Base-by-base conservation (phyloP, 2,329 filamentous ascomycete species). In the Magnaporthales sp. region DNA sequence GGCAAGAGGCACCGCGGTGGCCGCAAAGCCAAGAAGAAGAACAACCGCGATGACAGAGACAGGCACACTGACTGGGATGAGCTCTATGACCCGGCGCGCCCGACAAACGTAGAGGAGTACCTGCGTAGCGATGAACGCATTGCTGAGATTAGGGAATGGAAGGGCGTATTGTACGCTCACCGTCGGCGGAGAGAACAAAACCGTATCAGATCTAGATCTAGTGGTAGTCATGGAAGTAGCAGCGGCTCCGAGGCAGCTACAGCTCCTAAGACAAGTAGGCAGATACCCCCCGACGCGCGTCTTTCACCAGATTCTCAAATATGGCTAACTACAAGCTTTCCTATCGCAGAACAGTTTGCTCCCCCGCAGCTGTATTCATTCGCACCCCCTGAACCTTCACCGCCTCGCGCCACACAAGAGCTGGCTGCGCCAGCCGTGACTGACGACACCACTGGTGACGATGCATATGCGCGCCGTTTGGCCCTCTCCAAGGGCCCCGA, bases 71-170 rank as follows among this genome's bases (percentile, higher is more conserved):
- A 96, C 74, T 97, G 93, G 93, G 91, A 96, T 75, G 92, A 96
- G 75, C 86, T 95, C 27, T 97, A 97, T 75, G 93, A 97, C 73
- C 91, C 92, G 0, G 82, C 89, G 11, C 82, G 91, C 54, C 93
- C 93, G 9, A 96, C 91, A 56, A 93, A 89, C 70, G 91, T 94
- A 64, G 90, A 93, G 66, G 91, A 94, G 73, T 97, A 95, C 74
- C 85, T 91, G 68, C 83, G 88, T 68, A 95, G 92, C 73, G 92
- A 96, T 67, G 93, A 96, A 78, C 90, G 91, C 74, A 86, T 93
- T 68, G 81, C 85, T 22, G 92, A 96, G 74, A 85, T 93, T 3
- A 84, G 86, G 67, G 92, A 96, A 72, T 97, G 93, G 93, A 96
- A 93, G 75, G 86, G 89, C 56, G 80, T 91, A 51, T 81, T 97